These are phyloP conservation scores for Magnolia kwangsiensis DNA, from an alignment of 164 flowering plant species.

Conservation along the genomic window DNA sequence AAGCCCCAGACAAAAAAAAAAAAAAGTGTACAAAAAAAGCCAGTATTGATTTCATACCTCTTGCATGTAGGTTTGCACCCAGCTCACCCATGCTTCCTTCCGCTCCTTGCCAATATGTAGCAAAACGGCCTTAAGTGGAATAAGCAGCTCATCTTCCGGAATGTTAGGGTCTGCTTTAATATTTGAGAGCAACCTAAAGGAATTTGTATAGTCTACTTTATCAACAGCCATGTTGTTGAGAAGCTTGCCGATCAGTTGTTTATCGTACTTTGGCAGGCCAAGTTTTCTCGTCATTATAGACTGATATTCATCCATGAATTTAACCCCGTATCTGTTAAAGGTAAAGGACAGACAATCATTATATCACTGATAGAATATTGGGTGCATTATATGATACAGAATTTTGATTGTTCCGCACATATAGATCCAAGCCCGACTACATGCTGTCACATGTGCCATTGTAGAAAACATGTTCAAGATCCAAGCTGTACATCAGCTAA, in stretches of 20 bases:
- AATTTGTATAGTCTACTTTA: slow-evolving; percentile 91
- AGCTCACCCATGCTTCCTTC: slow-evolving; percentile 89
- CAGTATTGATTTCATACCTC: slow-evolving; percentile 48
- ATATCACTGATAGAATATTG: not conserved
- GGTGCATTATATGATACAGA: too few species aligned
- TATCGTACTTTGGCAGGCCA: slow-evolving; percentile 85
- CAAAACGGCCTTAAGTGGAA: slow-evolving; percentile 83
- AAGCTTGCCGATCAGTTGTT: slow-evolving; percentile 77
- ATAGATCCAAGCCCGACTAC: too few species aligned
- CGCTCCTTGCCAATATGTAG: slow-evolving; percentile 93
- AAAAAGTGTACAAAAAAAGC: too few species aligned
- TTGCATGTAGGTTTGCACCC: slow-evolving; percentile 71
- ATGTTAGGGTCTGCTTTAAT: slow-evolving; percentile 65
- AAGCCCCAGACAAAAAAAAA: not conserved
- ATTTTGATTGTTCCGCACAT: too few species aligned
- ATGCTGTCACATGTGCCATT: too few species aligned
- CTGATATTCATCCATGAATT: slow-evolving; percentile 98
- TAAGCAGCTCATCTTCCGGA: slow-evolving; percentile 60
- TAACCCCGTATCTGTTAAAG: slow-evolving; percentile 75
- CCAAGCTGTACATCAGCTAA: too few species aligned
- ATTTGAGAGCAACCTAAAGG: slow-evolving; percentile 84
- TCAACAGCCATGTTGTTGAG: slow-evolving; percentile 38
- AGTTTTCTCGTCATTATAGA: slow-evolving; percentile 85
- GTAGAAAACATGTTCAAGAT: too few species aligned
- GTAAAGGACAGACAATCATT: not conserved